These are phyloP conservation scores for Furcasterigmium furcatum DNA, from an alignment of 2,329 filamentous ascomycete genomes.

Conservation along the genomic window DNA sequence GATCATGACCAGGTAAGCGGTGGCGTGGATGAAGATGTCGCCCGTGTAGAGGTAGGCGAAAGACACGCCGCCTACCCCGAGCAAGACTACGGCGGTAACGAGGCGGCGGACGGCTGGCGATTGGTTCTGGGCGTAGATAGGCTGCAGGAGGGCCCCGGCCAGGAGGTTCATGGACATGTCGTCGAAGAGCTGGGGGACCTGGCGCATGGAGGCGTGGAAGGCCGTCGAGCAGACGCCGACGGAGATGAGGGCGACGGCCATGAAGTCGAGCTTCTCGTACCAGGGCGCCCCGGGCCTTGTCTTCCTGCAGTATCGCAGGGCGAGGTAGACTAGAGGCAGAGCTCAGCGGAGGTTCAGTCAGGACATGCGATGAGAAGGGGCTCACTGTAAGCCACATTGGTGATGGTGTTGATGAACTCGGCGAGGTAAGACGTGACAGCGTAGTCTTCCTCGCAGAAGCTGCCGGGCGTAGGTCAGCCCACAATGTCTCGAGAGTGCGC, in stretches of 20 bases:
- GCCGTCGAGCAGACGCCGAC: constrained; percentile 38
- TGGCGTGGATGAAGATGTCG: constrained; percentile 39
- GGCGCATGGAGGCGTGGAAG: constrained; percentile 42
- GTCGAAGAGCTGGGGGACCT: constrained; percentile 43
- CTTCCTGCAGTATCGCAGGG: constrained; percentile 31
- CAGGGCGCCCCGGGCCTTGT: constrained; percentile 22
- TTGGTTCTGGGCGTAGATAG: constrained; percentile 40
- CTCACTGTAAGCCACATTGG: constrained; percentile 29
- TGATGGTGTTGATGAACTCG: constrained; percentile 41
- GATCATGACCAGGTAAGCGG: constrained; percentile 30
- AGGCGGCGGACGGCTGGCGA: constrained; percentile 24
- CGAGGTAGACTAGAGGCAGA: constrained; percentile 44
- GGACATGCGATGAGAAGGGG: background rate
- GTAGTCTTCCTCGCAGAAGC: constrained; percentile 23
- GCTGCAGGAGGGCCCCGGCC: constrained; percentile 47
- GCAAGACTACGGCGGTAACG: constrained; percentile 33
- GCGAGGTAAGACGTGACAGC: constrained; percentile 37
- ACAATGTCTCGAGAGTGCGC: background rate
- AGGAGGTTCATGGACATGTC: constrained; percentile 58
- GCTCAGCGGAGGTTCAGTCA: background rate
- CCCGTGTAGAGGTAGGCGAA: constrained; percentile 37
- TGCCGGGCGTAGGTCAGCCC: constrained; percentile 1
- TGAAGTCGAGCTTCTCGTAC: constrained; percentile 31
- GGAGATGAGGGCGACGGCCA: constrained; percentile 34
- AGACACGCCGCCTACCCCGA: constrained; percentile 35